Percentiles rank a stretch among this genome's conserved stretches.
phyloP scores from a whole-genome alignment of 148 eudicot genomes.

The Limonium bicolor region DNA sequence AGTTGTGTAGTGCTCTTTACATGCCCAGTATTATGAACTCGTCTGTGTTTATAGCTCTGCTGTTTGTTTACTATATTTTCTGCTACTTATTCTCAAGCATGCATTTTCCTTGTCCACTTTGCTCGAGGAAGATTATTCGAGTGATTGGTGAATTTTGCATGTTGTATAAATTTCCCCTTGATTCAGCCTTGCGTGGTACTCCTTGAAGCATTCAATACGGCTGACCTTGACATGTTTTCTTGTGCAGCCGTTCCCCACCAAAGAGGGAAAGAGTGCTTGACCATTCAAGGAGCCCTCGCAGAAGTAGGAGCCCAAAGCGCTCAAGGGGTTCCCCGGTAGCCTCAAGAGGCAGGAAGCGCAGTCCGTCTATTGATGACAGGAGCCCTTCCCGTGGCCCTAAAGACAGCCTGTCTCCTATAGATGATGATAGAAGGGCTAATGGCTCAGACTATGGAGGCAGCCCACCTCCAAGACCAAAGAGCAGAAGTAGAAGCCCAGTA shows the following conservation, averaged over 20 bases:
- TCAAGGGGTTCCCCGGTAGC: slow-evolving; percentile 22
- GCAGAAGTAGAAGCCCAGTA: slow-evolving; percentile 39
- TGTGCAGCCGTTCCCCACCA: slow-evolving; percentile 59
- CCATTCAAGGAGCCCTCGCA: slow-evolving; percentile 41
- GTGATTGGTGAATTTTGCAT: too few relatives aligned
- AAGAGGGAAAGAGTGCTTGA: slow-evolving; percentile 31
- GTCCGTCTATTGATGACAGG: slow-evolving; percentile 36
- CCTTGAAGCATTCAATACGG: background rate
- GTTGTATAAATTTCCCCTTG: too few relatives aligned
- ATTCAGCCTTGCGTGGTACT: too few relatives aligned
- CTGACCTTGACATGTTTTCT: background rate
- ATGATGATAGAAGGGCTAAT: slow-evolving; percentile 14
- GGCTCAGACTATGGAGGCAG: slow-evolving; percentile 42
- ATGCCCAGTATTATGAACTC: too few relatives aligned
- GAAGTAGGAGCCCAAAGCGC: slow-evolving; percentile 47
- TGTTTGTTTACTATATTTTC: too few relatives aligned
- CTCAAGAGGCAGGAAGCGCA: slow-evolving; percentile 36
- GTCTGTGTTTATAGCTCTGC: too few relatives aligned
- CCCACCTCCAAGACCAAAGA: too few relatives aligned
- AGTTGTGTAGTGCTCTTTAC: too few relatives aligned
- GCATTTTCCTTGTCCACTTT: too few relatives aligned
- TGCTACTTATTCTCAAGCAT: too few relatives aligned
- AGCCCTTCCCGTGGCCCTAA: slow-evolving; percentile 1
- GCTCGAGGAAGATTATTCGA: too few relatives aligned
- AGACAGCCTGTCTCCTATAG: slow-evolving; percentile 2